Percentiles rank a stretch among this genome's conserved stretches.
Conservation (phyloP, 768 basidiomycete species). For the Suillus hirtellus region DNA sequence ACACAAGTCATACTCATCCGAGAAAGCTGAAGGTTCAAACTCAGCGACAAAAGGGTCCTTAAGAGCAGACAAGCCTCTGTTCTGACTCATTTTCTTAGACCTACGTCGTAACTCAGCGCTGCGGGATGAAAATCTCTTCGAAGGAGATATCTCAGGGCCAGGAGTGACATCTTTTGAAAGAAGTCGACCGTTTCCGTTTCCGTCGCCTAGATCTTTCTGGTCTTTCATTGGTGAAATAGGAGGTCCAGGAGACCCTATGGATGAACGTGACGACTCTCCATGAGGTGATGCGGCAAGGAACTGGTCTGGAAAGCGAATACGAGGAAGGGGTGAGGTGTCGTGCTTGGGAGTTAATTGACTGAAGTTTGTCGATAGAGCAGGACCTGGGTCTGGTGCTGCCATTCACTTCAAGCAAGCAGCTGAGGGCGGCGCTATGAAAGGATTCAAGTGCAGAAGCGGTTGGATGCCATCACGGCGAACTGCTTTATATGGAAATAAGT, state of each 20-base stretch:
- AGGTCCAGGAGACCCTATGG: conserved; percentile 21
- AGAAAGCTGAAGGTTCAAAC: conserved; percentile 49
- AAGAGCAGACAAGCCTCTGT: conserved; percentile 17
- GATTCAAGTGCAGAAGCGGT: neutral
- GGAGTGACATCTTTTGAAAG: conserved; percentile 21
- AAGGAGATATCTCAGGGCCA: conserved; percentile 10
- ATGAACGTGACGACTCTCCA: conserved; percentile 34
- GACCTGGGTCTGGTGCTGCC: conserved; percentile 33
- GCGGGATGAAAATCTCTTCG: conserved; percentile 20
- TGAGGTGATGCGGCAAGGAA: conserved; percentile 27
- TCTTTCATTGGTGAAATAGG: conserved; percentile 18
- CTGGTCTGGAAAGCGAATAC: conserved; percentile 36
- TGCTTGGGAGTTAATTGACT: conserved; percentile 18
- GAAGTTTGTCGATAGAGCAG: conserved; percentile 21
- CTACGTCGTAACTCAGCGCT: conserved; percentile 23
- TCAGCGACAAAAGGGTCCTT: conserved; percentile 33
- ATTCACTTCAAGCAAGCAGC: conserved; percentile 20
- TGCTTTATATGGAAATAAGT: conserved; percentile 1
- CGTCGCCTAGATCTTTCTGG: conserved; percentile 16
- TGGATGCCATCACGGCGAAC: neutral
- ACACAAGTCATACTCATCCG: conserved; percentile 81
- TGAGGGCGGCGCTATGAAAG: neutral
- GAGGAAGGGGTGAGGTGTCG: conserved; percentile 23
- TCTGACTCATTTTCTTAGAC: conserved; percentile 19
- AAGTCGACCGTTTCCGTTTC: conserved; percentile 22